Evolutionary conservation across 208 protist genomes (phyloP), one percentile per base, ranked within the genome.

Genomic region (Trypanosomatidae sp.): DNA sequence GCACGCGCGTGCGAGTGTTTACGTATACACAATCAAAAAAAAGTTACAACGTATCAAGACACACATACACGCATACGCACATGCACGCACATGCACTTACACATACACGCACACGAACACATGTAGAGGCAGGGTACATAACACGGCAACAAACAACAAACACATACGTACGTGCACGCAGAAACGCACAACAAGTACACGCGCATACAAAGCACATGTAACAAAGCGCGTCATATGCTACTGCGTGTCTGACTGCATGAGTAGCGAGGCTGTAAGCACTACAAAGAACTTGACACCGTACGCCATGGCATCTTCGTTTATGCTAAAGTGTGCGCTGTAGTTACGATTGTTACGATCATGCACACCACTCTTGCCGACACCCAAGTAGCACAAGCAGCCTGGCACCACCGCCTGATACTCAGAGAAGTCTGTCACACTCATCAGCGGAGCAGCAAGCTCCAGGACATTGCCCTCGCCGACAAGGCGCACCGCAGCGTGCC

Each of bases 301-400:
- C 28, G 68, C 56, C 79, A 88, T 83, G n/a, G 64, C 69, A 11
- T 48, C 28, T 46, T 88, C 78, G 39, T 74, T 60, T 30, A 88
- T 65, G 0, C 54, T 33, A 48, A 84, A 84, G 21, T 63, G 60
- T 2, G 70, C 70, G 53, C 78, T 84, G 39, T 88, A 84, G 41
- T 88, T 80, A 49, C 76, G 72, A 41, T 79, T 79, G 23, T 60
- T 59, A 6, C 44, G 40, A 24, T 65, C 66, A 1, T 32, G 53
- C 18, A 60, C 41, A 11, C 41, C 59, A 10, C 28, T 48, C 27
- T 50, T 40, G 10, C 67, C 59, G 1, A 73, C 78, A 10, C 78
- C 78, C 4, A 88, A 58, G 58, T 59, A 78, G 38, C 70, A 88
- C n/a, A 88, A 43, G 33, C 78, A 88, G 4, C 78, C 78, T 2